These are phyloP conservation scores for Vanrija sp. DNA, from an alignment of 1,284 basidiomycete genomes.

Conservation along the genomic window DNA sequence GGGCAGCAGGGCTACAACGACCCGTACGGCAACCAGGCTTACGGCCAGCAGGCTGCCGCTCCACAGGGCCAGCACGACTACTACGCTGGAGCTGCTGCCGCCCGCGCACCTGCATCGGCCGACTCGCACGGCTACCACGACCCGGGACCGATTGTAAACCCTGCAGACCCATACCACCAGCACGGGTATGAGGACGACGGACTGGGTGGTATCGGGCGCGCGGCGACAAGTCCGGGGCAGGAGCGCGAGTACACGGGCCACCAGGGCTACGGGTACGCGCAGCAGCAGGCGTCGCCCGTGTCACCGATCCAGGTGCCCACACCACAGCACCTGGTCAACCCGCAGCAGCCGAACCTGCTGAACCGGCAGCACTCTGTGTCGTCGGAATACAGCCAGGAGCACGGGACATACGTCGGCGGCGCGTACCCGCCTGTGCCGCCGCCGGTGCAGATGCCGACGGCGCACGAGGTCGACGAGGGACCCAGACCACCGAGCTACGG, in stretches of 20 bases:
- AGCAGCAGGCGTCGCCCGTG: not conserved
- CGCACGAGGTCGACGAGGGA: not conserved
- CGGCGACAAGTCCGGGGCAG: conserved; percentile 16
- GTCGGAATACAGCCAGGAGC: too few relatives aligned
- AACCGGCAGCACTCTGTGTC: too few relatives aligned
- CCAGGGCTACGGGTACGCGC: conserved; percentile 2
- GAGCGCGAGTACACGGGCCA: conserved; percentile 28
- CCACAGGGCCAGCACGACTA: not conserved
- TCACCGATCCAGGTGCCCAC: conserved; percentile 9
- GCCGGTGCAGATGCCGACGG: not conserved
- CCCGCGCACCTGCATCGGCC: not conserved
- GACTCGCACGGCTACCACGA: not conserved
- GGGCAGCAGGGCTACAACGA: conserved; percentile 14
- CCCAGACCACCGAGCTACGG: conserved; percentile 7
- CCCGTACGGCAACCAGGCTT: conserved; percentile 12
- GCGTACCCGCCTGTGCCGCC: conserved; percentile 1
- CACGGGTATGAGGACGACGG: conserved; percentile 27
- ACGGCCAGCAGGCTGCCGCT: not conserved
- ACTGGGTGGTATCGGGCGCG: conserved; percentile 35
- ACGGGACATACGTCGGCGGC: not conserved
- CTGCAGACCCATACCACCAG: not conserved
- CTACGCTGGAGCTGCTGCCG: not conserved
- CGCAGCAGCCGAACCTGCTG: conserved; percentile 1
- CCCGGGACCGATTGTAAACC: conserved; percentile 10
- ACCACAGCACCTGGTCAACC: conserved; percentile 11